Evolutionary conservation across 1,284 basidiomycete species (phyloP), one percentile per base, ranked within the genome.

Genomic region (Pyrrhoderma lamaoense): DNA sequence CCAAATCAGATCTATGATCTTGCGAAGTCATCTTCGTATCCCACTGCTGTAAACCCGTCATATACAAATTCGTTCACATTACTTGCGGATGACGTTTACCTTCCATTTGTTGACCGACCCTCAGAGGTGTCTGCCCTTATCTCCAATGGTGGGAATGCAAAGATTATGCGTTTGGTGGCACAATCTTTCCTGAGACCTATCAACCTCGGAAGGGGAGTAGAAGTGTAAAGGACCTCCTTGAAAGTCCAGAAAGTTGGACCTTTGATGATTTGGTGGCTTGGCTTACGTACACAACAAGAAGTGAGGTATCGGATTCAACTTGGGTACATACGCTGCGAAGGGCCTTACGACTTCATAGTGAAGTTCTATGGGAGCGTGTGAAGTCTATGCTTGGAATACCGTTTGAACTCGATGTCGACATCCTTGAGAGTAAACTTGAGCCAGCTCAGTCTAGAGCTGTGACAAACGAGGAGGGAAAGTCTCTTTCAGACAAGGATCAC

Each of bases 351-450:
- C n/a, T 16, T 7, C 81, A 80, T 57, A 84, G 81, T 21, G 86
- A 90, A 63, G 75, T 87, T 46, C 82, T 89, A 54, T 90, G 86
- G 86, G 87, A 89, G 64, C 76, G 86, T 47, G 69, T 89, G 61
- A 89, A 89, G 62, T 84, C 80, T 31, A 85, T 84, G 0, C 67
- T 90, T 1, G 87, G 87, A 8, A 78, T 88, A 0, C 87, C 86
- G 2, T 80, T 81, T 0, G 86, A 89, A 59, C 70, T 89, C 8
- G 86, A 89, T 57, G 60, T 75, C 22, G 77, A 79, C 44, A 18
- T 22, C 19, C 14, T 22, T 13, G 18, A 48, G 4, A 18, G 11
- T 19, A 18, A 16, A 3, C 31, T 36, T 9, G 13, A 13, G 31
- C 27, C 27, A 31, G n/a, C n/a, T n/a, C 27, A 5, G 27, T 5